Conservation (phyloP, 495 filamentous ascomycete species). For the Podospora fimiseda region DNA sequence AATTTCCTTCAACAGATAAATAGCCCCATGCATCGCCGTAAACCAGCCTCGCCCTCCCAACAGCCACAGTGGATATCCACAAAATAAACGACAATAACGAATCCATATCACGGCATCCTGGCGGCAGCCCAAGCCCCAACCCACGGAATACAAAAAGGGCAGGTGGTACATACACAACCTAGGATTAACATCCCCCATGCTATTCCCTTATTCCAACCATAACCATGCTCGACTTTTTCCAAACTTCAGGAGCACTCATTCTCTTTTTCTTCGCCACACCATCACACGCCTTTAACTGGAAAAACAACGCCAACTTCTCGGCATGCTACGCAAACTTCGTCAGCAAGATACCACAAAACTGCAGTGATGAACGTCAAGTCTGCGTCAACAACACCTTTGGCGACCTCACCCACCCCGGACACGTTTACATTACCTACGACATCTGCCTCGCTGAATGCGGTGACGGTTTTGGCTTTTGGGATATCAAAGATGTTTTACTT, state of each 20-base stretch:
- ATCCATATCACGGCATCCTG: no score
- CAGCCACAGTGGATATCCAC: no score
- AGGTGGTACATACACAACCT: no score
- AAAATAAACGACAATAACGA: no score
- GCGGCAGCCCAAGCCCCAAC: no score
- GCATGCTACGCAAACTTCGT: slow-evolving; percentile 1
- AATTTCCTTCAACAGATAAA: no score
- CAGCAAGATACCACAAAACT: slow-evolving; percentile 7
- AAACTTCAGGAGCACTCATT: not conserved
- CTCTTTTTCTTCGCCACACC: not conserved
- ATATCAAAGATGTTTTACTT: slow-evolving; percentile 12
- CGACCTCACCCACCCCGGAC: slow-evolving; percentile 7
- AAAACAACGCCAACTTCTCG: slow-evolving; percentile 8
- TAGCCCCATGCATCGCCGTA: no score
- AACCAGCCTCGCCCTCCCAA: no score
- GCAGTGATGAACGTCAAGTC: slow-evolving; percentile 6
- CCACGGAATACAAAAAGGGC: no score
- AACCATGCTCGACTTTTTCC: no score
- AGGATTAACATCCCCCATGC: no score
- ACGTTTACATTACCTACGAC: slow-evolving; percentile 8
- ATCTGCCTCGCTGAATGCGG: slow-evolving; percentile 15
- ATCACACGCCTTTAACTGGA: not conserved
- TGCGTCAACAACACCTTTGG: slow-evolving; percentile 3
- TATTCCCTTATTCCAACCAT: no score
- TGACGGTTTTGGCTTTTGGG: slow-evolving; percentile 15